phyloP scores from a whole-genome alignment of 371 early-diverging fungal species.

The Entomophthora muscae region DNA sequence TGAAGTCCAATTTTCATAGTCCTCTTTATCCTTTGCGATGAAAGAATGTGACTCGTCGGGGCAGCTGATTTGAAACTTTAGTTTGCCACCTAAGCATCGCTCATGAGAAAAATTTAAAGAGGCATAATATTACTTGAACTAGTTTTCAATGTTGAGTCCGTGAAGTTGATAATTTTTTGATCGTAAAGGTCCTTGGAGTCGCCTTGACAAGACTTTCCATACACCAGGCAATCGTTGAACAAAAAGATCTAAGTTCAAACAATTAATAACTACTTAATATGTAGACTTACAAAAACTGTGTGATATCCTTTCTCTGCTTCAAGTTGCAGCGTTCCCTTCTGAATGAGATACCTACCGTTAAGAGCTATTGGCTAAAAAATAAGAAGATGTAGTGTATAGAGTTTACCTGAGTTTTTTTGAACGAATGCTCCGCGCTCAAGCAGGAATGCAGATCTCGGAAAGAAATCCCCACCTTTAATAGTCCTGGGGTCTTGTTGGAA shows the following conservation, averaged over 20 bases:
- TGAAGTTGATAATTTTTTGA: neutral
- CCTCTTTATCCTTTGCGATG: neutral
- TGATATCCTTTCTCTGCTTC: neutral
- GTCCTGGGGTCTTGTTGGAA: neutral
- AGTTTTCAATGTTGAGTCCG: neutral
- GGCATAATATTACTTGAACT: neutral
- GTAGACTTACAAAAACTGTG: neutral
- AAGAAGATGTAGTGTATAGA: neutral
- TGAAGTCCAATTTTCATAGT: constrained; percentile 1
- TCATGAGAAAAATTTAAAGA: neutral
- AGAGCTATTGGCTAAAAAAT: constrained; percentile 5
- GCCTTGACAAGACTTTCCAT: neutral
- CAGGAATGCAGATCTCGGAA: constrained; percentile 4
- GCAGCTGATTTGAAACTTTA: neutral
- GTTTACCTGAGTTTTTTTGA: constrained; percentile 1
- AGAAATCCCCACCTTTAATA: neutral
- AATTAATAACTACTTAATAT: neutral
- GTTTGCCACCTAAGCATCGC: neutral
- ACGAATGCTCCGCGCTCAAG: constrained; percentile 3
- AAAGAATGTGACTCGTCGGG: neutral
- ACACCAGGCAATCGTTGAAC: constrained; percentile 6
- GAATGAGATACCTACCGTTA: constrained; percentile 5
- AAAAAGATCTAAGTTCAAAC: neutral
- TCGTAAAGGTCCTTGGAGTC: neutral
- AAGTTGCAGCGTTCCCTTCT: neutral